These are phyloP conservation scores for Eutypella sp. DNA, from an alignment of 2,329 filamentous ascomycete genomes.

Conservation along the genomic window DNA sequence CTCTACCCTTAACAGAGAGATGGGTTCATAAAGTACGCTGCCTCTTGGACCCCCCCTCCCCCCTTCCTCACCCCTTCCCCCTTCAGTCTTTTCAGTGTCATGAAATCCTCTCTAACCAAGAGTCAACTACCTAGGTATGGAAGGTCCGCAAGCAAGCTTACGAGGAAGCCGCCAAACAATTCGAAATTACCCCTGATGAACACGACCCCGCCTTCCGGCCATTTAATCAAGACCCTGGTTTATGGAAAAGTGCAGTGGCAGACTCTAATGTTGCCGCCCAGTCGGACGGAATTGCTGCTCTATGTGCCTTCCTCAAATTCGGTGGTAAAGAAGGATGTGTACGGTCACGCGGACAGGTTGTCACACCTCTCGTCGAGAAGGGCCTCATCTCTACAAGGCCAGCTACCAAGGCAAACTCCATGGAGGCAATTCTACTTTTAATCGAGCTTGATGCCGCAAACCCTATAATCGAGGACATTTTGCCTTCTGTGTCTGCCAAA, in stretches of 20 bases:
- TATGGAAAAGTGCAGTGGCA: slow-evolving; percentile 90
- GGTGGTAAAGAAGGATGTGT: slow-evolving; percentile 74
- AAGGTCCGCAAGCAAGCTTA: slow-evolving; percentile 95
- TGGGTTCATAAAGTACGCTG: slow-evolving; percentile 75
- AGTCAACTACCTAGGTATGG: slow-evolving; percentile 60
- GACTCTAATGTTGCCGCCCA: slow-evolving; percentile 98
- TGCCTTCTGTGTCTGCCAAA: slow-evolving; percentile 47
- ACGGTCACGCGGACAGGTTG: slow-evolving; percentile 70
- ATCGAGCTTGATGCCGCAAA: slow-evolving; percentile 83
- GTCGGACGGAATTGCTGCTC: slow-evolving; percentile 80
- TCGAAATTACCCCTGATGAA: slow-evolving; percentile 80
- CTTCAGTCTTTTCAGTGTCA: not conserved
- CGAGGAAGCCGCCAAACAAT: slow-evolving; percentile 84
- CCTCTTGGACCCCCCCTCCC: not conserved
- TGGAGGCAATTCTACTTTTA: slow-evolving; percentile 83
- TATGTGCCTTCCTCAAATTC: slow-evolving; percentile 90
- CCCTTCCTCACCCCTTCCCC: not conserved
- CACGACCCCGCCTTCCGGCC: slow-evolving; percentile 79
- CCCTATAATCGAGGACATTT: slow-evolving; percentile 83
- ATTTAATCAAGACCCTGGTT: slow-evolving; percentile 74
- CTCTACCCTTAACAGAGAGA: slow-evolving; percentile 71
- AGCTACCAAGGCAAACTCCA: slow-evolving; percentile 78
- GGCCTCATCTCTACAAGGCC: slow-evolving; percentile 82
- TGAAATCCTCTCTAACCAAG: slow-evolving; percentile 5
- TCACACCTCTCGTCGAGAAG: slow-evolving; percentile 83